Evolutionary conservation across 1,139 yeast species (phyloP), one percentile per base, ranked within the genome.

Genomic region (Petasospora rhodanensis): DNA sequence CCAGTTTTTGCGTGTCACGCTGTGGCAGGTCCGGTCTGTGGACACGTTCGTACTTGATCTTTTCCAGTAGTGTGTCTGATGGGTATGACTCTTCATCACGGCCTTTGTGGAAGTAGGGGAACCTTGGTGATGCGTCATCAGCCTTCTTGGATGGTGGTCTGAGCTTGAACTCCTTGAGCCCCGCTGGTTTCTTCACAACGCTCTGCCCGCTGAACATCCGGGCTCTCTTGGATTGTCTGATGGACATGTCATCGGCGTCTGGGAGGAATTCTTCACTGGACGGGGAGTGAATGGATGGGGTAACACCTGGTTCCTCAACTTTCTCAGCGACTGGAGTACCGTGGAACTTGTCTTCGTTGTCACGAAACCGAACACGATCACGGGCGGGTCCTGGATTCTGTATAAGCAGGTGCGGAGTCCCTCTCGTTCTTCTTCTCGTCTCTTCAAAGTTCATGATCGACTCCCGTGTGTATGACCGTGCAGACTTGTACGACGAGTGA

Each of bases 361-460:
- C 35, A 14, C 17, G 24, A 14, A 25, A 31, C 13, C 23, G 14
- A 15, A 31, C 32, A n/a, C 15, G 25, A 15, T 4, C 24, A 18
- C 4, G 10, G 22, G 12, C 5, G 11, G 10, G 11, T 17, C 14
- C 29, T 30, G 8, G 31, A 12, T 8, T 23, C 15, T 29, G 28
- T 5, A 27, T 7, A 18, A 37, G 16, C n/a, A 37, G 24, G 7
- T 28, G 32, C 12, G 43, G 43, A 10, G 32, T 37, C 10, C 43
- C 43, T 28, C 26, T 34, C 10, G 39, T 33, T 24, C 33, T 49
- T 19, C 43, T 43, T 34, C 54, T 42, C n/a, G 54, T 39, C 20
- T 35, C 31, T 26, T 49, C 52, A 34, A 27, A 42, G 14, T 36
- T 35, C 18, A 42, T 13, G 5, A 47, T 29, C 3, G 47, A 40